phyloP scores from a whole-genome alignment of 2,329 filamentous ascomycete genomes.

The Monosporascus sp. region DNA sequence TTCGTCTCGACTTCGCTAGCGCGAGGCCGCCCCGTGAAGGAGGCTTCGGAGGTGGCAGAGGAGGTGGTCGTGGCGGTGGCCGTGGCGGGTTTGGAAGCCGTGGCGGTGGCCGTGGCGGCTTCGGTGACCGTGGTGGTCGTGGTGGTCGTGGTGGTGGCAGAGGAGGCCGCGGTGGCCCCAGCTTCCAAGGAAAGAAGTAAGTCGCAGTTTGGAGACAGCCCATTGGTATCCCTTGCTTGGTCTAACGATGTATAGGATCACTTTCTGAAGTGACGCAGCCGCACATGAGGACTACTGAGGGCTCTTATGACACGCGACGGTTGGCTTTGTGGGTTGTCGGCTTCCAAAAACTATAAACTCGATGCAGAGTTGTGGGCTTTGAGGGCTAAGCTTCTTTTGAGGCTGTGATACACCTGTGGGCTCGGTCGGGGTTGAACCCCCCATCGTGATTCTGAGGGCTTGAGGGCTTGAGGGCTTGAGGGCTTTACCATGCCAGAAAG shows the following conservation, averaged over 20 bases:
- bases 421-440: slow-evolving; percentile 34
- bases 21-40: slow-evolving; percentile 59
- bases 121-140: slow-evolving; percentile 34
- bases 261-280: slow-evolving; percentile 36
- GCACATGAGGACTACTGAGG: slow-evolving; percentile 39
- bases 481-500: slow-evolving; percentile 10
- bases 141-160: slow-evolving; percentile 37
- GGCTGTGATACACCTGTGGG: slow-evolving; percentile 52
- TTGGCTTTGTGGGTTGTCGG: slow-evolving; percentile 55
- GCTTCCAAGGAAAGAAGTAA: slow-evolving; percentile 67
- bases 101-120: slow-evolving; percentile 40
- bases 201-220: too few species aligned
- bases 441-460: slow-evolving; percentile 24
- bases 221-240: too few species aligned
- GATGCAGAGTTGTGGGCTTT: slow-evolving; percentile 44
- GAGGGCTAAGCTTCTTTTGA: slow-evolving; percentile 41
- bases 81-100: slow-evolving; percentile 46
- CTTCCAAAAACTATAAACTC: slow-evolving; percentile 40
- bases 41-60: slow-evolving; percentile 41
- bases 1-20: slow-evolving; percentile 79
- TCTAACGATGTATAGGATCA: slow-evolving; percentile 38
- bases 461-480: slow-evolving; percentile 15
- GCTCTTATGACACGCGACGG: slow-evolving; percentile 39
- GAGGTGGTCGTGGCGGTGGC: slow-evolving; percentile 49
- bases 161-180: slow-evolving; percentile 43